These are phyloP conservation scores for Trypanosoma avium DNA, from an alignment of 208 protist species.

Conservation along the genomic window DNA sequence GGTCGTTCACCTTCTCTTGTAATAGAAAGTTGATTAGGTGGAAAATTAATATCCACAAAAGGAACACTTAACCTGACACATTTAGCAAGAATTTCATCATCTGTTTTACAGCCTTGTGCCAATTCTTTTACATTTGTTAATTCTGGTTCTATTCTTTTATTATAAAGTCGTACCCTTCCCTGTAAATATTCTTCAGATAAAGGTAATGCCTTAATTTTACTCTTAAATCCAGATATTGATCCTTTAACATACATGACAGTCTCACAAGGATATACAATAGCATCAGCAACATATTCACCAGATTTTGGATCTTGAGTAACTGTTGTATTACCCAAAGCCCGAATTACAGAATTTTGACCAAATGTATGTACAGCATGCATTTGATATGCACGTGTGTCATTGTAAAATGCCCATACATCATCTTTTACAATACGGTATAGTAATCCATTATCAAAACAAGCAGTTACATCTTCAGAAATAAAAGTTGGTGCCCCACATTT, in stretches of 20 bases:
- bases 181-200: constrained; percentile 50
- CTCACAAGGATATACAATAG: constrained; percentile 29
- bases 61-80: constrained; percentile 24
- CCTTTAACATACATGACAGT: constrained; percentile 28
- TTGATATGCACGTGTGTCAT: constrained; percentile 30
- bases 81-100: constrained; percentile 17
- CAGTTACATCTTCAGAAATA: constrained; percentile 17
- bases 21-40: constrained; percentile 29
- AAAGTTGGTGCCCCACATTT: constrained; percentile 15
- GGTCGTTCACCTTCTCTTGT: constrained; percentile 2
- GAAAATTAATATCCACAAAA: constrained; percentile 35
- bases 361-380: constrained; percentile 33
- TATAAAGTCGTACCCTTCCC: background rate
- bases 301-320: constrained; percentile 6
- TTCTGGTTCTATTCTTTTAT: constrained; percentile 16
- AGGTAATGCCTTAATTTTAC: constrained; percentile 48
- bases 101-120: constrained; percentile 2
- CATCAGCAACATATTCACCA: constrained; percentile 14
- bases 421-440: constrained; percentile 42
- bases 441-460: constrained; percentile 37
- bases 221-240: constrained; percentile 16
- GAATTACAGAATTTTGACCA: constrained; percentile 15
- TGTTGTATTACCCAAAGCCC: constrained; percentile 15
- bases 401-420: constrained; percentile 43
- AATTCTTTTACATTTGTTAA: constrained; percentile 11